These are phyloP conservation scores for Suillus weaverae DNA, from an alignment of 768 basidiomycete genomes.

Conservation along the genomic window DNA sequence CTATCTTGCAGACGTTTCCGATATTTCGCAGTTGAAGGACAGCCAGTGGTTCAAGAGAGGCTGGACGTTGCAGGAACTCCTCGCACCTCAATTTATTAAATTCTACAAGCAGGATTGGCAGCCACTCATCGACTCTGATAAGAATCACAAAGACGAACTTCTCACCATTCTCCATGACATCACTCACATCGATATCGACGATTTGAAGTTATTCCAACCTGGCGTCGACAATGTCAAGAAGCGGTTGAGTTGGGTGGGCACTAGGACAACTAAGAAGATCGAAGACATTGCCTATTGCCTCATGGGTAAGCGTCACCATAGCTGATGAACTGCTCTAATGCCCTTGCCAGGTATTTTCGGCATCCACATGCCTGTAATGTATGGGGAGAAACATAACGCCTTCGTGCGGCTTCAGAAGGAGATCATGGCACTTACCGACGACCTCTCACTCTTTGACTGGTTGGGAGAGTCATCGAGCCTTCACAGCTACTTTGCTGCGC, in stretches of 20 bases:
- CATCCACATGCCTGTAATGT: conserved; percentile 28
- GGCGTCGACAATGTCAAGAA: conserved; percentile 28
- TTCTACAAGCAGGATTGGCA: conserved; percentile 29
- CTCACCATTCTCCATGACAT: conserved; percentile 1
- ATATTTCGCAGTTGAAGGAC: conserved; percentile 22
- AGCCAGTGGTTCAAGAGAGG: conserved; percentile 29
- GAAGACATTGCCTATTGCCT: conserved; percentile 10
- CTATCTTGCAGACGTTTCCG: conserved; percentile 28
- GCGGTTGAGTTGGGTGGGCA: conserved; percentile 29
- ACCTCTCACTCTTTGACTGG: conserved; percentile 28
- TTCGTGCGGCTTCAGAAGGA: conserved; percentile 29
- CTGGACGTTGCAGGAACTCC: conserved; percentile 27
- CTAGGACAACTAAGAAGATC: conserved; percentile 20
- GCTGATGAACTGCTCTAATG: conserved; percentile 7
- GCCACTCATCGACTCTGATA: not conserved
- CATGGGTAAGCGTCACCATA: not conserved
- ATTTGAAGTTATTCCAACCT: conserved; percentile 23
- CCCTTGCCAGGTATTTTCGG: conserved; percentile 23
- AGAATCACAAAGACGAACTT: conserved; percentile 3
- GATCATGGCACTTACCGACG: conserved; percentile 25
- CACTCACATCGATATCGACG: conserved; percentile 19
- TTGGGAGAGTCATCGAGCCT: conserved; percentile 19
- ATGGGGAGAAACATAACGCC: conserved; percentile 29
- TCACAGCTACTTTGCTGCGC: conserved; percentile 27
- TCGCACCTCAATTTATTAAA: conserved; percentile 24